phyloP scores from a whole-genome alignment of 2,329 filamentous ascomycete genomes.

The Davidsoniella virescens region DNA sequence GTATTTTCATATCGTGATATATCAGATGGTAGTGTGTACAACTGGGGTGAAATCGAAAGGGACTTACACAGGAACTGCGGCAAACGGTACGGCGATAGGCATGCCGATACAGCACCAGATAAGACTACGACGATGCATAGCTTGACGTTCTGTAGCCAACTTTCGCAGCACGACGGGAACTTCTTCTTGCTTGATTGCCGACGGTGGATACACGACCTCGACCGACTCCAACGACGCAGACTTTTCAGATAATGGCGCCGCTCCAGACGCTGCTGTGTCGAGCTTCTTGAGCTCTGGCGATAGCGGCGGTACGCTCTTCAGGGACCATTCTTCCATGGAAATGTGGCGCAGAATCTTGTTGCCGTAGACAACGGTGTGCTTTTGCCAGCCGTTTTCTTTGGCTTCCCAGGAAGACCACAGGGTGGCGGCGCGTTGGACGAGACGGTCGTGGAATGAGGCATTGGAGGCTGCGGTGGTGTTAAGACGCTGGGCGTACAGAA shows the following conservation, averaged over 20 bases:
- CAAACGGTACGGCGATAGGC: constrained; percentile 71
- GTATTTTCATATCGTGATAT: too few relatives aligned
- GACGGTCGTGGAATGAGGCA: constrained; percentile 38
- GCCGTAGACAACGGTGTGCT: constrained; percentile 67
- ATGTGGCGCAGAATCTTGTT: constrained; percentile 76
- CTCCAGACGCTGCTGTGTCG: constrained; percentile 13
- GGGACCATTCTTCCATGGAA: constrained; percentile 91
- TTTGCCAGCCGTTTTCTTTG: constrained; percentile 74
- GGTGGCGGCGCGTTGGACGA: constrained; percentile 52
- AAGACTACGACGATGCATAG: constrained; percentile 59
- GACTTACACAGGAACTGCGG: constrained; percentile 67
- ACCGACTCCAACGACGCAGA: constrained; percentile 25
- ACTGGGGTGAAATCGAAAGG: neutral
- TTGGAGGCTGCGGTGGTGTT: constrained; percentile 28
- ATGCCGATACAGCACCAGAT: constrained; percentile 69
- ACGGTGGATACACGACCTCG: constrained; percentile 60
- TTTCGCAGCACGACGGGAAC: constrained; percentile 49
- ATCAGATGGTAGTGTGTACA: neutral
- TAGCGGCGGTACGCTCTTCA: constrained; percentile 83
- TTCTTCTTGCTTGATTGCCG: constrained; percentile 46
- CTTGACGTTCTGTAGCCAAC: constrained; percentile 66
- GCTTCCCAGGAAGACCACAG: constrained; percentile 82
- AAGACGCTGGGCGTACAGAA: constrained; percentile 79
- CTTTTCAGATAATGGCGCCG: constrained; percentile 15
- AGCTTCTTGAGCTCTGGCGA: constrained; percentile 23